Evolutionary conservation across 257 asterid genomes (phyloP).

Genomic region (Ophiorrhiza pumila): DNA sequence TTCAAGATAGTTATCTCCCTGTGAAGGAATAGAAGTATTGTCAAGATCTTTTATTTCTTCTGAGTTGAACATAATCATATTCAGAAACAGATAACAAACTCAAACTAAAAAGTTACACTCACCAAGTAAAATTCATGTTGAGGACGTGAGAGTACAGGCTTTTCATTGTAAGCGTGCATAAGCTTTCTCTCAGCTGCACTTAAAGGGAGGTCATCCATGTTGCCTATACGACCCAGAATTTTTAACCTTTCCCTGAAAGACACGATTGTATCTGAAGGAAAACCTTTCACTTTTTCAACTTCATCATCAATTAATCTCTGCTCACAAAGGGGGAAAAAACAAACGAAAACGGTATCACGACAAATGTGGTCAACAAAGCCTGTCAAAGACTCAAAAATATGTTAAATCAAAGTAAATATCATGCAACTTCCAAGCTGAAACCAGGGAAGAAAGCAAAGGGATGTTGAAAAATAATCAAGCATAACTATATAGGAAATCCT

Average conservation of each 20-base stretch:
- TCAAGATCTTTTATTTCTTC: background rate
- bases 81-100: background rate
- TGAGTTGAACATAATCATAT: background rate
- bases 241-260: conserved; percentile 89
- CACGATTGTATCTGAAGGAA: conserved; percentile 57
- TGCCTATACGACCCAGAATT: conserved; percentile 85
- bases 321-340: background rate
- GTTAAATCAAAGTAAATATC: too few species aligned
- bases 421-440: background rate
- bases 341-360: background rate
- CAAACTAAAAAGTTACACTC: conserved; percentile 9
- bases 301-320: conserved; percentile 81
- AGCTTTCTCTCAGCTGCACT: conserved; percentile 92
- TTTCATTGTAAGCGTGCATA: conserved; percentile 90
- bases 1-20: conserved; percentile 89
- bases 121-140: conserved; percentile 85
- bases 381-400: too few species aligned
- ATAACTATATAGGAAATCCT: background rate
- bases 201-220: conserved; percentile 82
- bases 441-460: background rate
- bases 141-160: conserved; percentile 98
- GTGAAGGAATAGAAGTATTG: conserved; percentile 14
- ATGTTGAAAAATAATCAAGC: background rate
- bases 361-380: background rate
- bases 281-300: conserved; percentile 77